Evolutionary conservation across 1,139 yeast species (phyloP).

Genomic region (Yamadazyma siamensis): DNA sequence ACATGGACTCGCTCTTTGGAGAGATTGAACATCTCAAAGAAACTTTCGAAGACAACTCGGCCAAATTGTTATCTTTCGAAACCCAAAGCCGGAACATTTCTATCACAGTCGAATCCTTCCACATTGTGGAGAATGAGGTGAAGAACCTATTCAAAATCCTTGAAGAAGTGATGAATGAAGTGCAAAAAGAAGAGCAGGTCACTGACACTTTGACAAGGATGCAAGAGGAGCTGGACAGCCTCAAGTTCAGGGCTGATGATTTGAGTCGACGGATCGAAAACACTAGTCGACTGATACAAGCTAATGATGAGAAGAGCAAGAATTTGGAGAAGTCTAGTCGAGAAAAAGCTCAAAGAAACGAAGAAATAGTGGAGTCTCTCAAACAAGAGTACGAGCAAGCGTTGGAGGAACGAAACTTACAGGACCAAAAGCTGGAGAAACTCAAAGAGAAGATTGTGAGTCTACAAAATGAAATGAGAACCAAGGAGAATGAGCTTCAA

Average conservation of each 20-base stretch:
- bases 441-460: conserved; percentile 46
- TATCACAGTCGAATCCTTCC: conserved; percentile 58
- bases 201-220: conserved; percentile 34
- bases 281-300: conserved; percentile 49
- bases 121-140: conserved; percentile 53
- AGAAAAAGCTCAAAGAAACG: conserved; percentile 43
- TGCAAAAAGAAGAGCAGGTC: conserved; percentile 46
- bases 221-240: conserved; percentile 48
- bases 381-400: conserved; percentile 47
- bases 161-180: conserved; percentile 56
- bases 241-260: conserved; percentile 44
- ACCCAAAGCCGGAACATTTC: conserved; percentile 48
- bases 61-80: conserved; percentile 42
- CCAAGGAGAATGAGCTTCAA: conserved; percentile 44
- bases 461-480: conserved; percentile 46
- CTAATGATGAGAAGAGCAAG: conserved; percentile 51
- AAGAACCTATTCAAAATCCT: conserved; percentile 47
- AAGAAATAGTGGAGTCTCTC: conserved; percentile 42
- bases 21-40: conserved; percentile 54
- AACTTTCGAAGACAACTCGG: conserved; percentile 44
- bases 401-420: conserved; percentile 47
- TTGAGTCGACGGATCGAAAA: conserved; percentile 49
- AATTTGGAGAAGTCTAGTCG: conserved; percentile 49
- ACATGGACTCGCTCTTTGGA: conserved; percentile 54
- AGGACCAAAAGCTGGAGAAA: conserved; percentile 50